Percentiles rank a stretch among this genome's conserved stretches.
Conservation (phyloP, 73 alveolate genomes). For the Urostyla sp. region DNA sequence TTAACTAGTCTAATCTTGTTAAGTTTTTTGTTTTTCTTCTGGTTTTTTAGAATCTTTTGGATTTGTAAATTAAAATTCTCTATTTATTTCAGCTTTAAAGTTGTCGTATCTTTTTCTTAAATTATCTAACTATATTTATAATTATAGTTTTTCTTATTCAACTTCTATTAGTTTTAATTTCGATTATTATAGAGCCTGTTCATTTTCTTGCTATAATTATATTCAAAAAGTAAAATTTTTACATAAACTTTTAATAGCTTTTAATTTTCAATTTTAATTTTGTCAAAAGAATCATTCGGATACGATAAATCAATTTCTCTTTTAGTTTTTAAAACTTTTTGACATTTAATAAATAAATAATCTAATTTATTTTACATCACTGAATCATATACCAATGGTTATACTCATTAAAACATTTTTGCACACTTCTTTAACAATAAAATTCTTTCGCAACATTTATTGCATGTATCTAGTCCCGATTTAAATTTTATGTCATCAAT, state of each 20-base stretch:
- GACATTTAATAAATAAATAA: background rate
- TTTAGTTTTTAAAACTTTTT: background rate
- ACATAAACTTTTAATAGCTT: conserved; percentile 7
- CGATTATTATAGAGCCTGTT: no score
- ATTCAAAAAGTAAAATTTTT: conserved; percentile 1
- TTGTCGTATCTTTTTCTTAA: conserved; percentile 2
- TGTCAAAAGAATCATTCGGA: background rate
- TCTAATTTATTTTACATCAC: background rate
- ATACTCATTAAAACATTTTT: background rate
- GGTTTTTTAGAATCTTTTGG: background rate
- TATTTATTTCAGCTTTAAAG: conserved; percentile 21
- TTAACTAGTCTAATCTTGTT: background rate
- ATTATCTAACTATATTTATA: background rate
- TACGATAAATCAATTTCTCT: background rate
- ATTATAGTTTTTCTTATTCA: background rate
- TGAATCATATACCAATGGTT: background rate
- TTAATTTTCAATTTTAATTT: conserved; percentile 10
- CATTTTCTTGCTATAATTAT: no score
- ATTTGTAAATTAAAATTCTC: conserved; percentile 39
- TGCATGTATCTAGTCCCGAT: conserved; percentile 3
- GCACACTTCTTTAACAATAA: background rate
- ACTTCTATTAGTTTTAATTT: conserved; percentile 9
- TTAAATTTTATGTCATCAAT: conserved; percentile 13
- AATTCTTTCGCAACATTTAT: background rate
- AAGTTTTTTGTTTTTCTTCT: background rate